Base-by-base conservation (phyloP, 192 early-diverging fungal genomes). In the Backusella westeae region DNA sequence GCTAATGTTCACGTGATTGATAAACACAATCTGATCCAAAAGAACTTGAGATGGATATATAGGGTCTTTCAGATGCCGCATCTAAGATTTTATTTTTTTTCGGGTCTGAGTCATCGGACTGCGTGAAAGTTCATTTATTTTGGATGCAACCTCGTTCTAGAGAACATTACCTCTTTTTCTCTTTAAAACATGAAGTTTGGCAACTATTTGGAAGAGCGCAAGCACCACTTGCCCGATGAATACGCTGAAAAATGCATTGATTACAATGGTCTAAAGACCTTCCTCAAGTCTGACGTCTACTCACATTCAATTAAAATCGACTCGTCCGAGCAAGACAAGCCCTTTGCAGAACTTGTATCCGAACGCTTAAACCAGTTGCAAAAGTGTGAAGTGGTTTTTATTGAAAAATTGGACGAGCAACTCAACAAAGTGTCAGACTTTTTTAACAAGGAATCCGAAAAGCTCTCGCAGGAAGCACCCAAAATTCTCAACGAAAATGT, bases 231-330 rank as follows among this genome's bases (percentile, higher is more conserved):
- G 21, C 92, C 94, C 0, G 78, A 67, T 46, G 83, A 87, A 7
- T 95, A 93, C 92, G 87, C 89, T 63, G 73, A 77, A 5, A 80
- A 89, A 72, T 94, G 90, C 84, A 83, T 96, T 76, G 89, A 92
- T 78, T 96, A 96, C 80, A 85, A 84, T 17, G 77, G 67, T 66
- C 86, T 94, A 42, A 95, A 94, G 78, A 17, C 42, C 42, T 90
- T 87, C 59, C 86, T 94, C 77, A 93, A 94, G 80, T 19, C 73
- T 6, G 71, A 79, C 12, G 90, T 94, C 71, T 87, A 90, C 34
- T 86, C 80, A 4, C 75, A 85, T 72, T 82, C 84, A 69, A 82
- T 86, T 84, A 82, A 87, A 79, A 75, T 90, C 29, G 76, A 76
- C 38, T 77, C 42, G 14, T 65, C 59, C 19, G 78, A 42, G 59